These are phyloP conservation scores for Phytophthora cajani DNA, from an alignment of 352 stramenopile species.

Conservation along the genomic window DNA sequence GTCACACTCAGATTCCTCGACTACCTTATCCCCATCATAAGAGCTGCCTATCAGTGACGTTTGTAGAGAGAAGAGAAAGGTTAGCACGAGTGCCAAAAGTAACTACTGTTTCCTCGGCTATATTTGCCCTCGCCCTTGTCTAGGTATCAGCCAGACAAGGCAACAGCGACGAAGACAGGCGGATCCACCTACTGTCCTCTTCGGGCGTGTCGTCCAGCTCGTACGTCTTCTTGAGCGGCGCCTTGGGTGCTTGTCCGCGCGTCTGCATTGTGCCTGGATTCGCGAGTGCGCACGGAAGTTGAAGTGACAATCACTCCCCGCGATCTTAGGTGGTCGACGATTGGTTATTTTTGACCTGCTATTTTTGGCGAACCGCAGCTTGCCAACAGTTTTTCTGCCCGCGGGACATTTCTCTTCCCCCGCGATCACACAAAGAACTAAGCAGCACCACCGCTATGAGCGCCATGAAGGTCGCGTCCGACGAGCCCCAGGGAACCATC, in stretches of 20 bases:
- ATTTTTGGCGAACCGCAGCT: slow-evolving; percentile 51
- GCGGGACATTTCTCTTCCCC: slow-evolving; percentile 27
- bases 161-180: background rate
- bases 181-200: slow-evolving; percentile 25
- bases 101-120: background rate
- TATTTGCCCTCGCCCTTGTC: background rate
- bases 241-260: slow-evolving; percentile 10
- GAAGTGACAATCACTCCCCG: slow-evolving; percentile 47
- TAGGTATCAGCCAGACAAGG: background rate
- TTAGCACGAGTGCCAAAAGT: background rate
- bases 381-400: slow-evolving; percentile 26
- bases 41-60: slow-evolving; percentile 9
- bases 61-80: background rate
- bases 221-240: slow-evolving; percentile 36
- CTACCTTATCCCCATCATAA: slow-evolving; percentile 37
- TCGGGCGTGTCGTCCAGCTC: slow-evolving; percentile 41
- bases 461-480: slow-evolving; percentile 61
- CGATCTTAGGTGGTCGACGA: slow-evolving; percentile 11
- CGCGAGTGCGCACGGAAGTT: slow-evolving; percentile 25
- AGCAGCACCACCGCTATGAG: slow-evolving; percentile 23
- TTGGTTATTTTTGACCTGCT: slow-evolving; percentile 41
- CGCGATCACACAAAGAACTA: slow-evolving; percentile 28
- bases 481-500: slow-evolving; percentile 69
- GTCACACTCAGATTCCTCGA: background rate
- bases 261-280: slow-evolving; percentile 30